Conservation (phyloP, 164 flowering plant genomes). For the Annona cherimola region DNA sequence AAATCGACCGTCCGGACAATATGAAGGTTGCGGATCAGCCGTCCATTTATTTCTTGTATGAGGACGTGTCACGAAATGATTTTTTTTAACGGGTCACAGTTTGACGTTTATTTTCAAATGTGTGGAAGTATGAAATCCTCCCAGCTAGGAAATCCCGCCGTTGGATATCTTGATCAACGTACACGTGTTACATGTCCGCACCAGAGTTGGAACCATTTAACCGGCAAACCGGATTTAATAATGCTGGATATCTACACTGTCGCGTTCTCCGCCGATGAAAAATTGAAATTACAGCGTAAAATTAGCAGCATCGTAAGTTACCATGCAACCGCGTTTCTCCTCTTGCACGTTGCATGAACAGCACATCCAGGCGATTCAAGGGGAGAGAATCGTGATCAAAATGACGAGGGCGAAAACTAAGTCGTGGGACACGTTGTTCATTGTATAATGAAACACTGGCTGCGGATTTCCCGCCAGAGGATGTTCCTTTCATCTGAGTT, state of each 20-base stretch:
- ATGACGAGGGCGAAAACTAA: no score
- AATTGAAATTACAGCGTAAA: background rate
- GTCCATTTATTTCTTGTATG: background rate
- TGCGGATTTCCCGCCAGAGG: background rate
- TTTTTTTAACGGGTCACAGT: background rate
- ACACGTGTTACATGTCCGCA: background rate
- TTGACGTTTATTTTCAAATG: background rate
- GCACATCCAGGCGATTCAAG: background rate
- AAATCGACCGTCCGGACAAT: background rate
- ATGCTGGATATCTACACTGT: no score
- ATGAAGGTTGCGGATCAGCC: background rate
- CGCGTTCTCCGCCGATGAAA: background rate
- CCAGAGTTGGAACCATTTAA: background rate
- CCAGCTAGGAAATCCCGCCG: background rate
- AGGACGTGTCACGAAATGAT: background rate
- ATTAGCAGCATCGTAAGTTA: background rate
- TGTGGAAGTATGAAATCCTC: background rate
- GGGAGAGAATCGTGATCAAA: background rate
- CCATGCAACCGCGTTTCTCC: background rate
- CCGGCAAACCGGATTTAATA: background rate
- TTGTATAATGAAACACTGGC: background rate
- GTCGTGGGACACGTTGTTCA: background rate
- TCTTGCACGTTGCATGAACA: background rate
- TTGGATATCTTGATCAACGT: background rate
- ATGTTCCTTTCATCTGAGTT: background rate